Evolutionary conservation across 805 yeast genomes (phyloP).

Genomic region (Cyberlindnera amylophila): DNA sequence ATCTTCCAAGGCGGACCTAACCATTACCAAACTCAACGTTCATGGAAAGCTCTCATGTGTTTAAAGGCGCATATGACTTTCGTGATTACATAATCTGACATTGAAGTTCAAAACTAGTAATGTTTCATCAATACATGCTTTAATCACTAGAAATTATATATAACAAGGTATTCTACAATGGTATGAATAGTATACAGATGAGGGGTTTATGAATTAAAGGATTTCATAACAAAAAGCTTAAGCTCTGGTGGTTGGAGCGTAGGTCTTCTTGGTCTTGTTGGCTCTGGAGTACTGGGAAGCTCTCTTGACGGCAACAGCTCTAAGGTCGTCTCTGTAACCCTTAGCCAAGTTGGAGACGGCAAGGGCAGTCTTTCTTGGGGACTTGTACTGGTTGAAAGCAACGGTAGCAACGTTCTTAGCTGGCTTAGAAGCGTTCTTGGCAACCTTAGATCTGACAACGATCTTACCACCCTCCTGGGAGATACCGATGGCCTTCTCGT

Average conservation of each 20-base stretch:
- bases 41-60: too few species aligned
- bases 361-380: conserved; percentile 40
- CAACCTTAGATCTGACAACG: conserved; percentile 39
- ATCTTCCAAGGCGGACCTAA: too few species aligned
- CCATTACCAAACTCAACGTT: too few species aligned
- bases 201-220: conserved; percentile 1
- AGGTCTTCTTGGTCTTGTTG: conserved; percentile 34
- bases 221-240: conserved; percentile 1
- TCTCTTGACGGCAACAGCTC: conserved; percentile 45
- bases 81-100: too few species aligned
- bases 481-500: conserved; percentile 47
- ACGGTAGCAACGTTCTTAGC: conserved; percentile 35
- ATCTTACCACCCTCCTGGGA: conserved; percentile 36
- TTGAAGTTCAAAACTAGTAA: too few species aligned
- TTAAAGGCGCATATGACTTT: too few species aligned
- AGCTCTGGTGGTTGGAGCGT: conserved; percentile 26
- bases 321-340: conserved; percentile 47
- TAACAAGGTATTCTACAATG: too few species aligned
- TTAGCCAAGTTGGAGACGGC: conserved; percentile 42
- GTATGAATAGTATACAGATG: conserved; percentile 4
- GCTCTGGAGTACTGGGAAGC: conserved; percentile 42
- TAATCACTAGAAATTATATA: too few species aligned
- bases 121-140: too few species aligned
- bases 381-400: conserved; percentile 40
- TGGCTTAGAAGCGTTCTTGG: conserved; percentile 46